A percentile compares a stretch with the other conserved stretches of the same genome.
These are phyloP conservation scores for Hanseniaspora thailandica DNA, from an alignment of 805 yeast genomes.

Conservation along the genomic window DNA sequence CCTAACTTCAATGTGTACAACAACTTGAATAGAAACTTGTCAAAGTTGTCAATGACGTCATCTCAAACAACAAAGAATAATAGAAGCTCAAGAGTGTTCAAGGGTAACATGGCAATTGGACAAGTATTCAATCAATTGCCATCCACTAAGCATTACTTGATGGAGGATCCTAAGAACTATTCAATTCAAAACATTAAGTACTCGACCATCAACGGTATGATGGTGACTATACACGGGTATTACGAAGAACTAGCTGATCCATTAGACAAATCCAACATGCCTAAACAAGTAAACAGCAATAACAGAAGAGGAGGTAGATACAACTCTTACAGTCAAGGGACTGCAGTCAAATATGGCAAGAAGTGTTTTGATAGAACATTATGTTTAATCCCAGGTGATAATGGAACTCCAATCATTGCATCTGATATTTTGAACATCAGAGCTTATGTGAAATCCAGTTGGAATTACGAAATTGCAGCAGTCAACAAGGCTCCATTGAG, in stretches of 20 bases:
- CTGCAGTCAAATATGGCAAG: conserved; percentile 30
- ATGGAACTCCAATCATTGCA: conserved; percentile 69
- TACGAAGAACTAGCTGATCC: conserved; percentile 61
- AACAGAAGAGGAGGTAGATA: conserved; percentile 18
- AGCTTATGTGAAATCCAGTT: conserved; percentile 46
- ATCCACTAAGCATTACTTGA: conserved; percentile 59
- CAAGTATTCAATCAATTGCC: conserved; percentile 60
- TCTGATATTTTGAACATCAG: conserved; percentile 70
- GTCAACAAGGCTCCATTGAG: background rate
- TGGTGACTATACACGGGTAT: conserved; percentile 72
- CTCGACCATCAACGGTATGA: conserved; percentile 63
- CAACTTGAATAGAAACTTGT: conserved; percentile 62
- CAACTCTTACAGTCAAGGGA: conserved; percentile 23
- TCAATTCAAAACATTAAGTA: conserved; percentile 69
- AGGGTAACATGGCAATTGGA: conserved; percentile 58
- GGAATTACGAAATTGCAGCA: conserved; percentile 31
- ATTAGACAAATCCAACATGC: conserved; percentile 26
- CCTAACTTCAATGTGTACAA: conserved; percentile 56
- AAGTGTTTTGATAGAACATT: conserved; percentile 82
- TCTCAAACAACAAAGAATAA: conserved; percentile 45
- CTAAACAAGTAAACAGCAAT: conserved; percentile 22
- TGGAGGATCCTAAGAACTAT: conserved; percentile 50
- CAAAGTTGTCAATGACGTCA: conserved; percentile 22
- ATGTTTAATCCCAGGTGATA: conserved; percentile 52
- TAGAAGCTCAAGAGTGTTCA: conserved; percentile 46